phyloP scores from a whole-genome alignment of 2,329 filamentous ascomycete species.

The Exophiala mesophila region DNA sequence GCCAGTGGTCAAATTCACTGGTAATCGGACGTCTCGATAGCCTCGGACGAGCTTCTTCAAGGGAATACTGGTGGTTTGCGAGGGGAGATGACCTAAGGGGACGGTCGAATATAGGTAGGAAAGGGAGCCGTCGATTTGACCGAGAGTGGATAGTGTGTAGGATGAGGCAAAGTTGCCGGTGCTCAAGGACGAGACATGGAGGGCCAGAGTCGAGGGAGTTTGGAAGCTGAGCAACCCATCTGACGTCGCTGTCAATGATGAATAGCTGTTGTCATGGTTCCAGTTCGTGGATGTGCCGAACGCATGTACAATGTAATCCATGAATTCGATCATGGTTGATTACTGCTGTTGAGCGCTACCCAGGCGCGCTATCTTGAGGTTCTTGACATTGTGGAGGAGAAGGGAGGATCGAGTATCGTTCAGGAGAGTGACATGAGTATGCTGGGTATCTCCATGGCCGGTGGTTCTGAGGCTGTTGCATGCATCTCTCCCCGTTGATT shows the following conservation, averaged over 20 bases:
- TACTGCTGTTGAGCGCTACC: too few species aligned
- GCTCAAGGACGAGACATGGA: conserved; percentile 86
- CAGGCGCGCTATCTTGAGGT: too few species aligned
- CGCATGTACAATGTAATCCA: conserved; percentile 91
- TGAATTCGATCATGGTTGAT: conserved; percentile 98
- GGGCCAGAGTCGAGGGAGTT: conserved; percentile 74
- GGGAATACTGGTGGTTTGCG: conserved; percentile 68
- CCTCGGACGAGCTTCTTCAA: conserved; percentile 73
- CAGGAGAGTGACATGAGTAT: too few species aligned
- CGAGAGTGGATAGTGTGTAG: conserved; percentile 83
- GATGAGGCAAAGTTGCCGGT: conserved; percentile 91
- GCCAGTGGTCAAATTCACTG: conserved; percentile 37
- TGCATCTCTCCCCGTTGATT: too few species aligned
- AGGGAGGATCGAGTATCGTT: too few species aligned
- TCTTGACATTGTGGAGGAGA: too few species aligned
- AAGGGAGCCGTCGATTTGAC: conserved; percentile 91
- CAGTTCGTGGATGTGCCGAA: conserved; percentile 83
- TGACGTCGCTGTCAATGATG: conserved; percentile 75
- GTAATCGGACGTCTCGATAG: conserved; percentile 52
- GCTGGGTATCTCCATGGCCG: too few species aligned
- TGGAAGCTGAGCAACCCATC: conserved; percentile 83
- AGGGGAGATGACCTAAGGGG: conserved; percentile 61
- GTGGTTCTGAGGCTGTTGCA: too few species aligned
- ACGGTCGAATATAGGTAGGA: conserved; percentile 93
- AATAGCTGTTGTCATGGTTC: conserved; percentile 90